These are phyloP conservation scores for Pseudogymnoascus sp. DNA, from an alignment of 2,329 filamentous ascomycete species.

Conservation along the genomic window DNA sequence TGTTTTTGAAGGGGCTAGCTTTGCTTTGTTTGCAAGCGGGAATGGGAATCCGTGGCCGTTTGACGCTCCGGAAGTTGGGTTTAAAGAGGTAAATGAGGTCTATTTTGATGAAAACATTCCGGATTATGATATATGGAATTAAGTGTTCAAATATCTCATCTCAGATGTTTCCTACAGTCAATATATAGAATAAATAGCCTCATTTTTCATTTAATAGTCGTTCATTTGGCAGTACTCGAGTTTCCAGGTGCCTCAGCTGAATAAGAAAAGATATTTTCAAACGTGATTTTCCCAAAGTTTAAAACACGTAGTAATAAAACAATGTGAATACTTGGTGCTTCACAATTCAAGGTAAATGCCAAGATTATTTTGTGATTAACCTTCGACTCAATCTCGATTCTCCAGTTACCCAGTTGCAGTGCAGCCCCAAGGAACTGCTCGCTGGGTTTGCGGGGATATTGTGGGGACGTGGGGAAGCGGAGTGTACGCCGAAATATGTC, in stretches of 20 bases:
- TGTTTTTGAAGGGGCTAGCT: constrained; percentile 17
- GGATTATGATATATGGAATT: constrained; percentile 11
- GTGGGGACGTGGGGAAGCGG: background rate
- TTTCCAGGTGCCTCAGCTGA: background rate
- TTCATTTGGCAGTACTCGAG: background rate
- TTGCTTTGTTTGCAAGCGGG: constrained; percentile 18
- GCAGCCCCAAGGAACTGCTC: background rate
- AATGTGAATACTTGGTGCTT: too few species aligned
- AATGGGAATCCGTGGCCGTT: constrained; percentile 19
- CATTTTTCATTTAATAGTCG: background rate
- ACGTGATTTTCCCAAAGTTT: too few species aligned
- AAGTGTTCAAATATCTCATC: background rate
- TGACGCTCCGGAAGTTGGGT: constrained; percentile 14
- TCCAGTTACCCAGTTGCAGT: too few species aligned
- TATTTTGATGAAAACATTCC: constrained; percentile 12
- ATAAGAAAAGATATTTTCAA: too few species aligned
- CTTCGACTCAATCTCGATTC: background rate
- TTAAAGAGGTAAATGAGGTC: constrained; percentile 14
- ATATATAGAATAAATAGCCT: background rate
- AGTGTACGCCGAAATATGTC: background rate
- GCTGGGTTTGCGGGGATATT: background rate
- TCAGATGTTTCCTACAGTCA: background rate
- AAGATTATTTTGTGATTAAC: background rate
- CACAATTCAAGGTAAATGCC: background rate
- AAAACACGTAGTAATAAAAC: too few species aligned